Evolutionary conservation across 2,329 filamentous ascomycete genomes (phyloP).

Genomic region (Catunica adiposa): DNA sequence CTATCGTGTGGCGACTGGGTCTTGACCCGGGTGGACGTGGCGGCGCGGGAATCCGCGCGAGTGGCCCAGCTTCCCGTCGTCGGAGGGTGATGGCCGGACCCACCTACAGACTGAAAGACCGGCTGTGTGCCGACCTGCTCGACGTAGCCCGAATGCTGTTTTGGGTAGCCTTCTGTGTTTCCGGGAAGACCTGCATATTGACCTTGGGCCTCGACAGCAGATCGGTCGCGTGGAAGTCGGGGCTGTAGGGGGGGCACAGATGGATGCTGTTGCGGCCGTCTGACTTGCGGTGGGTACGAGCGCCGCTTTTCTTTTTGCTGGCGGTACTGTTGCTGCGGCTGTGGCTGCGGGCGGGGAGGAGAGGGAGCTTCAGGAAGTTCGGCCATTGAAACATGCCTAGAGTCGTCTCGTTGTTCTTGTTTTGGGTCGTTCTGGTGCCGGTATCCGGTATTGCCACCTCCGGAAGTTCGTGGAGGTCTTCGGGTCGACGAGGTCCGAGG

Average conservation of each 20-base stretch:
- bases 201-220: slow-evolving; percentile 3
- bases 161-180: slow-evolving; percentile 11
- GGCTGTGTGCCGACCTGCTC: slow-evolving; percentile 11
- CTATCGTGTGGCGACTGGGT: slow-evolving; percentile 14
- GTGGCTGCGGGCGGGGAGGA: not conserved
- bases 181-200: not conserved
- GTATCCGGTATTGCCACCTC: slow-evolving; percentile 2
- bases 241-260: slow-evolving; percentile 13
- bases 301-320: not conserved
- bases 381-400: not conserved
- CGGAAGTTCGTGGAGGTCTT: slow-evolving; percentile 12
- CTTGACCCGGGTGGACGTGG: not conserved
- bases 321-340: not conserved
- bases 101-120: slow-evolving; percentile 13
- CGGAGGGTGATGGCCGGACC: not conserved
- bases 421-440: no score
- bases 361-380: not conserved
- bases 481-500: slow-evolving; percentile 12
- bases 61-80: not conserved
- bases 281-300: slow-evolving; percentile 11
- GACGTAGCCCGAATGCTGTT: slow-evolving; percentile 12
- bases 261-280: slow-evolving; percentile 7
- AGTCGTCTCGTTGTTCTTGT: no score
- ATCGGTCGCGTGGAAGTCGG: slow-evolving; percentile 14
- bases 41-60: not conserved